Base-by-base conservation (phyloP, 768 basidiomycete species). In the Termitomyces sp. region DNA sequence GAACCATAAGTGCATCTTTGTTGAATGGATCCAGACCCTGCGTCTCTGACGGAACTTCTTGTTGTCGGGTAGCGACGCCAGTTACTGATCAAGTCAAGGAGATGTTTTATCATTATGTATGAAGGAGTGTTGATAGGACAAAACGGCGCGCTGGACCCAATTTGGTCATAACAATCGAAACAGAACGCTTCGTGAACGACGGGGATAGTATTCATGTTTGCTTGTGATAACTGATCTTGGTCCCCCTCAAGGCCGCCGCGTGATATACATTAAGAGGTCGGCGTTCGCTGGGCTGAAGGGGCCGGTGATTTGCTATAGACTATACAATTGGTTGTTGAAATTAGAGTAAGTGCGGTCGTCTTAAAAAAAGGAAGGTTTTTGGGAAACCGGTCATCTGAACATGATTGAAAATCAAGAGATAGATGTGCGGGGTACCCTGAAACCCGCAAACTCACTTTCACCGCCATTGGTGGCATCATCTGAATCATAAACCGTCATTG, bases 141-240 rank as follows among this genome's bases (percentile, higher is more conserved):
- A 4, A 22, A 30, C 24, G 3, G 7, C 3, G 34, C 58, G 31
- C 52, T 54, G 55, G 48, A 49, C 49, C 3, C 34, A 20, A 49
- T 16, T 18, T 34, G 37, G 34, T 30, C 27, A 30, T 47, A 54
- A 41, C 54, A 54, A 63, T 63, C 58, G 46, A 39, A 16, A 41
- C 44, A 54, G 62, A 57, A 54, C 58, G 61, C 46, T 60, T 48
- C 11, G 6, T 55, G 45, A 36, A 59, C 39, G 36, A 24, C 44
- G 30, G 22, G n/a, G 20, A 41, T 42, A 20, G 11, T 41, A 54
- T 18, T 7, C 4, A 15, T 33, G 6, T 15, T 41, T 44, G 31
- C 12, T 34, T 16, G 27, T 0, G 30, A 36, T 30, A 16, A 11
- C 11, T 30, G 24, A 30, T 20, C 8, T 42, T 13, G 15, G 33